Percentiles rank a stretch among this genome's conserved stretches.
phyloP scores from a whole-genome alignment of 805 yeast species.

The Pichia occidentalis region DNA sequence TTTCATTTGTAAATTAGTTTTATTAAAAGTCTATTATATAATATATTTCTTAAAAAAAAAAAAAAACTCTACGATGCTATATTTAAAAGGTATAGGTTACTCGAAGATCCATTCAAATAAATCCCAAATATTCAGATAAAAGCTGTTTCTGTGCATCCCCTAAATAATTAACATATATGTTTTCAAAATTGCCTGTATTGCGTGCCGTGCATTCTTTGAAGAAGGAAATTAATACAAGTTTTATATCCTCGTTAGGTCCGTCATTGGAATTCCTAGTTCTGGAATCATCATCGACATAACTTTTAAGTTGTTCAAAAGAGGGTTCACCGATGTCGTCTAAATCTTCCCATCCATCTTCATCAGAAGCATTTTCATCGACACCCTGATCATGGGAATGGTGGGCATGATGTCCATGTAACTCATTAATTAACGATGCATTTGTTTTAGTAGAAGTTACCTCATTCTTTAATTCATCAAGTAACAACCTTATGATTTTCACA shows the following conservation, averaged over 20 bases:
- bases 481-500: constrained; percentile 63
- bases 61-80: not conserved
- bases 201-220: constrained; percentile 50
- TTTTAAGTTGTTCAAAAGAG: constrained; percentile 54
- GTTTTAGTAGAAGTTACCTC: constrained; percentile 42
- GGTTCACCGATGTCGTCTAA: constrained; percentile 60
- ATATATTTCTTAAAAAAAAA: not conserved
- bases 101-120: constrained; percentile 14
- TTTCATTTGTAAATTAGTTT: constrained; percentile 2
- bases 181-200: constrained; percentile 45
- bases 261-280: constrained; percentile 16
- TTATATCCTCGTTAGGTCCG: constrained; percentile 26
- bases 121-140: constrained; percentile 38
- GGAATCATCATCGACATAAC: constrained; percentile 45
- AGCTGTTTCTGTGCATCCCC: constrained; percentile 47
- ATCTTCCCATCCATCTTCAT: constrained; percentile 70
- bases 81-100: too few species aligned
- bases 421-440: constrained; percentile 39
- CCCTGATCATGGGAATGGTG: constrained; percentile 14
- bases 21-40: not conserved
- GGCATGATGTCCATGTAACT: constrained; percentile 19
- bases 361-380: constrained; percentile 36
- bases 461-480: constrained; percentile 61
- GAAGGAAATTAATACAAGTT: constrained; percentile 40
- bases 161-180: constrained; percentile 39